Percentiles rank a stretch among this genome's conserved stretches.
These are phyloP conservation scores for Musa schizocarpa DNA, from an alignment of 176 grass and related monocot species.

Conservation along the genomic window DNA sequence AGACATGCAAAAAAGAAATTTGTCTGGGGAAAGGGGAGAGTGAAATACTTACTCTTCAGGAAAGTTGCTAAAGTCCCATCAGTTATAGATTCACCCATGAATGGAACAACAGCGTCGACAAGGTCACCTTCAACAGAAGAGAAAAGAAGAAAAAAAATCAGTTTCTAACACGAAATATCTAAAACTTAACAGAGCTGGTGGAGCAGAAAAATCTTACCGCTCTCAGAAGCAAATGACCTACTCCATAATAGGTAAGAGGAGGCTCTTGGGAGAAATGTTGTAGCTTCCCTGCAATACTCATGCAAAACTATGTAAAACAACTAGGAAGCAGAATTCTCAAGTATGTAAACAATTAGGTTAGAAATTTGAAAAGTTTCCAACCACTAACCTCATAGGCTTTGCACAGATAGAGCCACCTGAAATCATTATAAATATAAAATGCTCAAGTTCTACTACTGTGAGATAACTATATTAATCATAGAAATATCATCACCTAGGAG, in stretches of 20 bases:
- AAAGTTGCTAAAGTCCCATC: slow-evolving; percentile 94
- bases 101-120: slow-evolving; percentile 84
- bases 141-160: slow-evolving; percentile 13
- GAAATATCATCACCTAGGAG: slow-evolving; percentile 45
- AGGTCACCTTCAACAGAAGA: slow-evolving; percentile 40
- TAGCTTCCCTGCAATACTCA: slow-evolving; percentile 24
- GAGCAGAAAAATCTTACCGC: slow-evolving; percentile 33
- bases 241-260: slow-evolving; percentile 74
- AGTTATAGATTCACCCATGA: slow-evolving; percentile 99
- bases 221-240: slow-evolving; percentile 79
- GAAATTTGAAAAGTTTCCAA: not conserved
- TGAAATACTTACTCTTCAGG: slow-evolving; percentile 63
- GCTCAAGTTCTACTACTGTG: slow-evolving; percentile 2
- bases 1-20: not conserved
- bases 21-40: not conserved
- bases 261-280: slow-evolving; percentile 39
- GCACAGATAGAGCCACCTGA: slow-evolving; percentile 27
- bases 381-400: slow-evolving; percentile 35
- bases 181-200: not conserved
- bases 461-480: slow-evolving; percentile 13
- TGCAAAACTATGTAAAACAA: not conserved
- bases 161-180: not conserved
- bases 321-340: not conserved
- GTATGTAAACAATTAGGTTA: not conserved
- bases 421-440: slow-evolving; percentile 12